Percentiles rank a stretch among this genome's conserved stretches.
phyloP scores from a whole-genome alignment of 2,329 filamentous ascomycete genomes.

The Remersonia thermophila region DNA sequence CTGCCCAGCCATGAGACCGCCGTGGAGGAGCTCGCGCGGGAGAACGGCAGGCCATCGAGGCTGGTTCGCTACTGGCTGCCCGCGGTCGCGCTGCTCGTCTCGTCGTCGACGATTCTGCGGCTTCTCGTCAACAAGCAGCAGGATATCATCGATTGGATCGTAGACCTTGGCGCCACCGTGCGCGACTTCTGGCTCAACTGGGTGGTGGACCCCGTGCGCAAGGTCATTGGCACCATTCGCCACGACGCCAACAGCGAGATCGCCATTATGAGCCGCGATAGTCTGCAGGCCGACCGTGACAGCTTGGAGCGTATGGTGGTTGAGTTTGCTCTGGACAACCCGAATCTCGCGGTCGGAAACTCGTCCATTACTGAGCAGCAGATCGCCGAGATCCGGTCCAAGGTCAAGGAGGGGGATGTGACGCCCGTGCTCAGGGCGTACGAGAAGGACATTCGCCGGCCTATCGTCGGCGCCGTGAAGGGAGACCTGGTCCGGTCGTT shows the following conservation, averaged over 20 bases:
- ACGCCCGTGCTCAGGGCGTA: constrained; percentile 86
- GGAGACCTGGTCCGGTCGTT: constrained; percentile 84
- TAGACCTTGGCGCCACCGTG: constrained; percentile 63
- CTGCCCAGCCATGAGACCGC: constrained; percentile 54
- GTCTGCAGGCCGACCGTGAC: constrained; percentile 76
- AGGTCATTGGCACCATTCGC: constrained; percentile 80
- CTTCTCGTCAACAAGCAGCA: constrained; percentile 63
- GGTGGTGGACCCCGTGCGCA: constrained; percentile 75
- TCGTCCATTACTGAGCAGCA: constrained; percentile 52
- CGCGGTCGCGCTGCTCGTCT: constrained; percentile 56
- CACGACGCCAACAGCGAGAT: constrained; percentile 90
- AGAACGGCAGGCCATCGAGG: constrained; percentile 63
- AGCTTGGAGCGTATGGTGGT: constrained; percentile 97
- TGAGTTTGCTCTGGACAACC: constrained; percentile 81
- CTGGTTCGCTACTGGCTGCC: constrained; percentile 85
- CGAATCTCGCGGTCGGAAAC: constrained; percentile 41
- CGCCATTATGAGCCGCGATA: constrained; percentile 90
- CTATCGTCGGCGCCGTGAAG: constrained; percentile 68
- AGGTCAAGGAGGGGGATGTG: constrained; percentile 82
- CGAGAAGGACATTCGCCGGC: constrained; percentile 73
- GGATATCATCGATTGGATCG: constrained; percentile 69
- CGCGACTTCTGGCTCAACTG: constrained; percentile 94
- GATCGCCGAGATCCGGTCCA: constrained; percentile 60
- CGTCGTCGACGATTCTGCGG: constrained; percentile 74
- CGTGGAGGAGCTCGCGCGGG: constrained; percentile 41